Evolutionary conservation across 2,329 filamentous ascomycete genomes (phyloP).

Genomic region (Aspergillus neoniger): DNA sequence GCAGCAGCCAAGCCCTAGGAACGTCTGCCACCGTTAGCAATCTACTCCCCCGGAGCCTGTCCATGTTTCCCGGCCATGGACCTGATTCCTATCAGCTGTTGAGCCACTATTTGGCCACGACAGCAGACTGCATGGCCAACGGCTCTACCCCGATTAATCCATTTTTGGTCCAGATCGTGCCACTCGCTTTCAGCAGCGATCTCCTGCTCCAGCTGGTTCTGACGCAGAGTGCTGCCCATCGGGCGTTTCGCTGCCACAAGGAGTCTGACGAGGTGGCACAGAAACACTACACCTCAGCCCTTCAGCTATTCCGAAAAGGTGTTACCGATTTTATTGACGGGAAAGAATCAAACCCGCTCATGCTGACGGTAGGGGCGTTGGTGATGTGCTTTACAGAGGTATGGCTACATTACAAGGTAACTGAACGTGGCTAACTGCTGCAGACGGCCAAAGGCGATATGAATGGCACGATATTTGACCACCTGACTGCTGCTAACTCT

Average conservation of each 20-base stretch:
- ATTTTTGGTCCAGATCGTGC: conserved; percentile 50
- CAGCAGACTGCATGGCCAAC: conserved; percentile 52
- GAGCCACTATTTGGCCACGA: conserved; percentile 49
- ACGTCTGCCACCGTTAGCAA: conserved; percentile 17
- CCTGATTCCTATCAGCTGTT: conserved; percentile 42
- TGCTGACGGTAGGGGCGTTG: conserved; percentile 49
- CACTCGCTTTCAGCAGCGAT: conserved; percentile 50
- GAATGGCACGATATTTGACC: conserved; percentile 50
- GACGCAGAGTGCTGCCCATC: conserved; percentile 43
- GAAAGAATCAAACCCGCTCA: conserved; percentile 37
- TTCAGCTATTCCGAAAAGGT: conserved; percentile 31
- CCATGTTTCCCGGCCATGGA: conserved; percentile 33
- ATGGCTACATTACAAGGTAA: conserved; percentile 1
- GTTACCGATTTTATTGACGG: conserved; percentile 35
- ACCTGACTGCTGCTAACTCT: conserved; percentile 49
- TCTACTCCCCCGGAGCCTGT: conserved; percentile 28
- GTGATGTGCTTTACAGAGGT: conserved; percentile 54
- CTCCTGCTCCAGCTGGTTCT: conserved; percentile 51
- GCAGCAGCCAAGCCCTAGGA: neutral
- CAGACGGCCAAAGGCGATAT: conserved; percentile 49
- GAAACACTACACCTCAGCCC: conserved; percentile 33
- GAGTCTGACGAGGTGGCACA: conserved; percentile 34
- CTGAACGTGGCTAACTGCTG: conserved; percentile 10
- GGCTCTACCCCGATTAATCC: conserved; percentile 51
- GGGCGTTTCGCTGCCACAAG: conserved; percentile 32